Percentiles rank a stretch among this genome's conserved stretches.
phyloP scores from a whole-genome alignment of 768 basidiomycete genomes.

The Steccherinum ochraceum region DNA sequence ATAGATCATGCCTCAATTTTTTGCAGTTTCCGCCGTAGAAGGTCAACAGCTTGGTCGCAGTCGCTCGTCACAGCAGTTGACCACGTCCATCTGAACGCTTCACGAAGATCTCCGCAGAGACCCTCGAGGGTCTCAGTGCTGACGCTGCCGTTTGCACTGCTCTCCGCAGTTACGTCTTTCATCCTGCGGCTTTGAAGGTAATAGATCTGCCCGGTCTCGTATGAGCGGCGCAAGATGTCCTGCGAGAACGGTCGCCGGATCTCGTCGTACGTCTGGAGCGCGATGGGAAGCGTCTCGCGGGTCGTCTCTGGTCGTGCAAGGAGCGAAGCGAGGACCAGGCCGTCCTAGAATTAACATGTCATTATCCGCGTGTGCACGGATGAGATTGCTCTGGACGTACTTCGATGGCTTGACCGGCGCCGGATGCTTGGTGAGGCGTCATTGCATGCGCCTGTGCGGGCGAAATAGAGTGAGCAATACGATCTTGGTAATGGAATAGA shows the following conservation, averaged over 20 bases:
- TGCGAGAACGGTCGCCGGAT: conserved; percentile 26
- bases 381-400: not conserved
- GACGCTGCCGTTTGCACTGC: not conserved
- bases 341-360: conserved; percentile 15
- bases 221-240: conserved; percentile 14
- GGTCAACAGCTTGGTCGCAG: not conserved
- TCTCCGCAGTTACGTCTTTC: not conserved
- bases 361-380: not conserved
- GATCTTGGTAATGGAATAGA: not conserved
- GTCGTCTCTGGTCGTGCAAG: conserved; percentile 20
- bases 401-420: conserved; percentile 14
- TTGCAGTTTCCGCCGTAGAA: not conserved
- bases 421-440: conserved; percentile 12
- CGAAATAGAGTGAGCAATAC: not conserved
- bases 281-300: conserved; percentile 17
- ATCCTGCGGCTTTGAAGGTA: not conserved
- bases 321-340: conserved; percentile 23
- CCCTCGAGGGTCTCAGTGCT: not conserved
- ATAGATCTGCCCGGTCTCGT: conserved; percentile 12
- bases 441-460: conserved; percentile 11
- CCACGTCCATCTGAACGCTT: not conserved
- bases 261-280: conserved; percentile 26
- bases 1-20: not conserved
- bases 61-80: not conserved
- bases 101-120: not conserved